These are phyloP conservation scores for Hanseniaspora sp. DNA, from an alignment of 1,139 yeast species.

Conservation along the genomic window DNA sequence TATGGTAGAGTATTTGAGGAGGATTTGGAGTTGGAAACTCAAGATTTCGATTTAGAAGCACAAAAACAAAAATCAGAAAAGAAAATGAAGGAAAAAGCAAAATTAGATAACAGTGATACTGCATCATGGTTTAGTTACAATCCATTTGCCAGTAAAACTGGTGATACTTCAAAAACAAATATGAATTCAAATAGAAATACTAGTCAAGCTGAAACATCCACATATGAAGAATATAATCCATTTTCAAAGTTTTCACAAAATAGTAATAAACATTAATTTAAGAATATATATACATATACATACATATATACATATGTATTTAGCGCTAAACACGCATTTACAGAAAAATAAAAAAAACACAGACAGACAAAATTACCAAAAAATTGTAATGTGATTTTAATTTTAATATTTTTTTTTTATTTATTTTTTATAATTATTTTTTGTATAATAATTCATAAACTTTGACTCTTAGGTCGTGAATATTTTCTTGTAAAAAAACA, in stretches of 20 bases:
- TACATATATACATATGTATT: background rate
- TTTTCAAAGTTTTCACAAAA: slow-evolving; percentile 4
- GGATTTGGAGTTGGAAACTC: slow-evolving; percentile 24
- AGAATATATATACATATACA: background rate
- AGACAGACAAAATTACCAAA: too few relatives aligned
- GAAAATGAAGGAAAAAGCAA: slow-evolving; percentile 16
- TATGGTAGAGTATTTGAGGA: slow-evolving; percentile 20
- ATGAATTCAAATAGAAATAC: background rate
- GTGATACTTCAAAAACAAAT: background rate
- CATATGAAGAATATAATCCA: background rate
- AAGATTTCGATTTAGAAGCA: slow-evolving; percentile 28
- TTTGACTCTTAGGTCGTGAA: slow-evolving; percentile 8
- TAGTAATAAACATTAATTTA: background rate
- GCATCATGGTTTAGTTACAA: slow-evolving; percentile 12
- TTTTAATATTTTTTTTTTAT: too few relatives aligned
- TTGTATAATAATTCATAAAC: background rate
- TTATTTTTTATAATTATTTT: background rate
- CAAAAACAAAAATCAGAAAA: slow-evolving; percentile 21
- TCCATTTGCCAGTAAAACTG: background rate
- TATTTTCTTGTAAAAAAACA: background rate
- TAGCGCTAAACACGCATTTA: too few relatives aligned
- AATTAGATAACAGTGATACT: slow-evolving; percentile 9
- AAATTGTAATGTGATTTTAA: too few relatives aligned
- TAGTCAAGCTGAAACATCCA: background rate
- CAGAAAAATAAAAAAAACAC: too few relatives aligned